Conservation (phyloP, 2,329 filamentous ascomycete genomes). For the Colletotrichum sp. region DNA sequence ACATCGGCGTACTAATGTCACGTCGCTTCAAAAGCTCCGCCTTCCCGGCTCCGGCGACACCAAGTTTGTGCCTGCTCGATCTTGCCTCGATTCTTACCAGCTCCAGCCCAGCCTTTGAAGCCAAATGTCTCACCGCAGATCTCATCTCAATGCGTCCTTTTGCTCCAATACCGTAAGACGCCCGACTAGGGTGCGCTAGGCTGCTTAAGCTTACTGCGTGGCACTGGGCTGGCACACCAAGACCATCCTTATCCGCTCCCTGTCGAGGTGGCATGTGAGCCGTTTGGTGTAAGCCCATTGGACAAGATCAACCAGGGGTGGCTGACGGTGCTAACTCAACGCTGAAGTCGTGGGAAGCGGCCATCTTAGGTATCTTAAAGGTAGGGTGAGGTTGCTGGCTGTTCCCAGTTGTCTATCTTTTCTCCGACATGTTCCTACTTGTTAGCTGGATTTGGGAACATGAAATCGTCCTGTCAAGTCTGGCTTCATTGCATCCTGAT, state of each 20-base stretch:
- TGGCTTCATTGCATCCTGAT: fast-evolving
- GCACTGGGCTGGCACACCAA: background rate
- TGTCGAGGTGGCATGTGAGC: conserved; percentile 10
- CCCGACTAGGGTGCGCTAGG: background rate
- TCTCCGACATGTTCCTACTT: background rate
- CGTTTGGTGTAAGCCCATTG: conserved; percentile 21
- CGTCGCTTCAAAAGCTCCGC: background rate
- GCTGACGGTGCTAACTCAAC: background rate
- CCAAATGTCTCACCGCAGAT: conserved; percentile 1
- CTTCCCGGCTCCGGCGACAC: background rate
- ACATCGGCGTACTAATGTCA: background rate
- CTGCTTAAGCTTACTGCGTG: conserved; percentile 12
- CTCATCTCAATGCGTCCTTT: conserved; percentile 5
- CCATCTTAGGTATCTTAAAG: background rate
- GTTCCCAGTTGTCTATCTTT: background rate
- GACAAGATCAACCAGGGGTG: background rate
- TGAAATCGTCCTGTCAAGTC: background rate
- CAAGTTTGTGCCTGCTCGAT: background rate
- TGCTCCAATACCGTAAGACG: background rate
- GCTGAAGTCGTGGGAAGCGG: background rate
- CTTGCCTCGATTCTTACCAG: background rate
- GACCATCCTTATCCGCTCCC: background rate
- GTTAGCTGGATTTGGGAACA: background rate
- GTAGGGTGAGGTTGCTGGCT: background rate
- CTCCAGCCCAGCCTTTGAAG: background rate